phyloP scores from a whole-genome alignment of 208 protist species.

The Acanthamoeba lenticulata region DNA sequence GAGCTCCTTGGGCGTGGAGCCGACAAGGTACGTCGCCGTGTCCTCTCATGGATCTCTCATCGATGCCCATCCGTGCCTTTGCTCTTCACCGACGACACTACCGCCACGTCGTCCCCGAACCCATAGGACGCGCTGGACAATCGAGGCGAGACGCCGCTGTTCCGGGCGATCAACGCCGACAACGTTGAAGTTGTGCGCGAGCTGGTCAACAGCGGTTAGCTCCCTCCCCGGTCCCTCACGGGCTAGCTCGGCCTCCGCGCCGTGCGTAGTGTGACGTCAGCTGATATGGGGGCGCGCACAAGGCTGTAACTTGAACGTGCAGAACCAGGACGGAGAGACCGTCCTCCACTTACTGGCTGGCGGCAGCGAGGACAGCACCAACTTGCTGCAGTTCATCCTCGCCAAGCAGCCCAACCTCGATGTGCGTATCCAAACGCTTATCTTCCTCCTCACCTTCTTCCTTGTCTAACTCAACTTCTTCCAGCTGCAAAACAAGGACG shows the following conservation, averaged over 20 bases:
- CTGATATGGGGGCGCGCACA: not conserved
- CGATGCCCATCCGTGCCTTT: too few species aligned
- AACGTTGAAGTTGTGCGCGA: not conserved
- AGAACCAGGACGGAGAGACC: not conserved
- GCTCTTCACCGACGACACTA: too few species aligned
- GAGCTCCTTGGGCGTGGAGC: not conserved
- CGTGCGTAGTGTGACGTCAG: not conserved
- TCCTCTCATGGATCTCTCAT: too few species aligned
- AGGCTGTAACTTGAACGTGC: not conserved
- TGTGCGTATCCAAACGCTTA: not conserved
- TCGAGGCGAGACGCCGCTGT: not conserved
- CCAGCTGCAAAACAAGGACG: conserved; percentile 6
- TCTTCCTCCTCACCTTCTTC: too few species aligned
- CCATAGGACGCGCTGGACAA: not conserved
- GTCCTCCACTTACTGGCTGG: not conserved
- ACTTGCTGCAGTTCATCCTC: not conserved
- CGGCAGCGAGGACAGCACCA: not conserved
- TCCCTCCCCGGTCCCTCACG: not conserved
- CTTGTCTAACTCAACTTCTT: too few species aligned
- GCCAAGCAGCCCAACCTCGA: not conserved
- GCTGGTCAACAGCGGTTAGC: conserved; percentile 7
- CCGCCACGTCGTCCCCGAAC: too few species aligned
- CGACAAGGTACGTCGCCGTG: not conserved
- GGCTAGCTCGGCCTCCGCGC: too few species aligned
- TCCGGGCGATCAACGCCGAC: not conserved